Evolutionary conservation across 441 rosid genomes (phyloP).

Genomic region (Theobroma grandiflorum): DNA sequence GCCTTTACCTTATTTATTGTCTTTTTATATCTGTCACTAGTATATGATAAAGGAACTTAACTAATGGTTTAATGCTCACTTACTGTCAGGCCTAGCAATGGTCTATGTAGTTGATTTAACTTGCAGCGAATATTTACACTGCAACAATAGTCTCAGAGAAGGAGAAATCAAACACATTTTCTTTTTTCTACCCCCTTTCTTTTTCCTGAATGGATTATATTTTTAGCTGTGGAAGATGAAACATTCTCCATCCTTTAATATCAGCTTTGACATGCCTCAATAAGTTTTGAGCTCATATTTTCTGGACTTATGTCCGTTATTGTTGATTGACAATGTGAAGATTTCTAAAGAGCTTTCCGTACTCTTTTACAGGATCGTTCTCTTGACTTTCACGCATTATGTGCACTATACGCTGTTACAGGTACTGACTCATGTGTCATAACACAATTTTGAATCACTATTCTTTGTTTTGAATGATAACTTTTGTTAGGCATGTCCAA

Average conservation of each 20-base stretch:
- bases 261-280: not conserved
- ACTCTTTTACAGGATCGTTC: slow-evolving; percentile 67
- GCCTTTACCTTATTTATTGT: slow-evolving; percentile 28
- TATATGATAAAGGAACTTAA: slow-evolving; percentile 1
- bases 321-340: slow-evolving; percentile 23
- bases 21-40: slow-evolving; percentile 13
- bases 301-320: slow-evolving; percentile 5
- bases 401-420: slow-evolving; percentile 81
- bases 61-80: not conserved
- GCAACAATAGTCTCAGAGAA: not conserved
- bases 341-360: slow-evolving; percentile 30
- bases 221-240: slow-evolving; percentile 4
- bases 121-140: not conserved
- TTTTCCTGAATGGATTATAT: not conserved
- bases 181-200: no score
- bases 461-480: not conserved
- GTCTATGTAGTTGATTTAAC: not conserved
- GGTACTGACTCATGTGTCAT: slow-evolving; percentile 46
- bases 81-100: slow-evolving; percentile 2
- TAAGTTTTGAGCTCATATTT: slow-evolving; percentile 7
- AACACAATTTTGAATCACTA: not conserved
- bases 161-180: not conserved
- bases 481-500: not conserved
- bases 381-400: slow-evolving; percentile 69
- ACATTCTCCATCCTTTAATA: not conserved